Evolutionary conservation across 2,329 filamentous ascomycete species (phyloP).

Genomic region (Aspergillus ustus): DNA sequence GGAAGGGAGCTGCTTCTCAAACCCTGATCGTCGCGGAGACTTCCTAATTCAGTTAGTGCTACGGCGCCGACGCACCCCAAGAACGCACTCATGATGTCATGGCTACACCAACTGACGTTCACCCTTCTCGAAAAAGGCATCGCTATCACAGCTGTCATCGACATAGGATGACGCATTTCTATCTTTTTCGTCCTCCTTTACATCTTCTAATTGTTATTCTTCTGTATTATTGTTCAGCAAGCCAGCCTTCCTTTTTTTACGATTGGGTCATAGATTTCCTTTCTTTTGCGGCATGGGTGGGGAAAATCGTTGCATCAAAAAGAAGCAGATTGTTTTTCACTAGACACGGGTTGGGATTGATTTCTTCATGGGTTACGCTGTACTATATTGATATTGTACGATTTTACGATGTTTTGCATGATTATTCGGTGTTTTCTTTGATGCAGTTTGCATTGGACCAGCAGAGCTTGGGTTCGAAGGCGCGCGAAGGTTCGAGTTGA

Average conservation of each 20-base stretch:
- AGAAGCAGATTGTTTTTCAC: conserved; percentile 1
- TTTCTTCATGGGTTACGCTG: conserved; percentile 1
- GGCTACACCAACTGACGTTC: conserved; percentile 17
- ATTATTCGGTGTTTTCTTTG: background rate
- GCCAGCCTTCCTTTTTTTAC: conserved; percentile 20
- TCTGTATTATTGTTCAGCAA: conserved; percentile 18
- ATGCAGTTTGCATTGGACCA: conserved; percentile 12
- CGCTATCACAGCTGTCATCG: conserved; percentile 1
- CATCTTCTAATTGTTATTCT: conserved; percentile 14
- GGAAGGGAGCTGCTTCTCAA: conserved; percentile 24
- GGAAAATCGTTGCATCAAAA: conserved; percentile 10
- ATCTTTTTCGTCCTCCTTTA: conserved; percentile 14
- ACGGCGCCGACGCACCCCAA: conserved; percentile 18
- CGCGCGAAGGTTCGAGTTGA: background rate
- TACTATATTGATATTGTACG: conserved; percentile 12
- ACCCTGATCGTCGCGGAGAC: conserved; percentile 24
- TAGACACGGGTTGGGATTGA: conserved; percentile 8
- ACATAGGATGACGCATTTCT: conserved; percentile 24
- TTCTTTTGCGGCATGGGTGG: conserved; percentile 17
- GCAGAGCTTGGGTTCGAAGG: background rate
- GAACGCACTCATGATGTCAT: conserved; percentile 29
- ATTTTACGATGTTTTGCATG: conserved; percentile 13
- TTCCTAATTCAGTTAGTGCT: conserved; percentile 20
- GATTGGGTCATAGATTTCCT: conserved; percentile 23
- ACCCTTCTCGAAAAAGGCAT: background rate